Evolutionary conservation across 1,284 basidiomycete genomes (phyloP).

Genomic region (Apiotrichum gamsii): DNA sequence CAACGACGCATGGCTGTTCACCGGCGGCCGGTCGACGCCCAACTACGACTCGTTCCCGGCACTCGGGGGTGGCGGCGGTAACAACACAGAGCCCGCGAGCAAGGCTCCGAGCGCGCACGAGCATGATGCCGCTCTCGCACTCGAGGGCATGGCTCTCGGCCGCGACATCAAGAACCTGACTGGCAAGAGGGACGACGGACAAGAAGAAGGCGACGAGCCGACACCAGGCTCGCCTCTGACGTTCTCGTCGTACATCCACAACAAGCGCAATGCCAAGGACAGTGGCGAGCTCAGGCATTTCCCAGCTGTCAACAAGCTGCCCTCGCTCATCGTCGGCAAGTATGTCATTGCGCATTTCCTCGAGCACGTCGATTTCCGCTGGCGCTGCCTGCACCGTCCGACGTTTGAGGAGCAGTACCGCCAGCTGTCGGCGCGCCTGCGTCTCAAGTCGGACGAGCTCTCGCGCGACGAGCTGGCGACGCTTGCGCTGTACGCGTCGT

Average conservation of each 20-base stretch:
- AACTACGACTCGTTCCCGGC: background rate
- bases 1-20: slow-evolving; percentile 2
- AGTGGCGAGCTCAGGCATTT: slow-evolving; percentile 8
- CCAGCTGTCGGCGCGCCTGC: slow-evolving; percentile 14
- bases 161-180: slow-evolving; percentile 8
- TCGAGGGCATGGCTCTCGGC: slow-evolving; percentile 21
- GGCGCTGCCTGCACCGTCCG: slow-evolving; percentile 22
- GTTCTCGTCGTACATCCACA: slow-evolving; percentile 15
- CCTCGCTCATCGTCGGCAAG: slow-evolving; percentile 16
- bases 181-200: background rate
- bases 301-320: slow-evolving; percentile 8
- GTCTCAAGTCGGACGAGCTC: slow-evolving; percentile 10
- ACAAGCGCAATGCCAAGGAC: slow-evolving; percentile 10
- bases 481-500: slow-evolving; percentile 21
- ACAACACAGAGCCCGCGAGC: slow-evolving; percentile 8
- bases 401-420: slow-evolving; percentile 19
- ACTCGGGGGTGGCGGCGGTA: no score
- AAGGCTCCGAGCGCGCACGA: slow-evolving; percentile 17
- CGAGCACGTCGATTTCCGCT: slow-evolving; percentile 19
- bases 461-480: slow-evolving; percentile 18
- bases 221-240: slow-evolving; percentile 15
- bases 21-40: background rate
- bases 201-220: slow-evolving; percentile 7
- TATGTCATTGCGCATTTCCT: slow-evolving; percentile 16
- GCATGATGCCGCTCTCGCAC: slow-evolving; percentile 17